These are phyloP conservation scores for Kalmanozyma brasiliensis DNA, from an alignment of 1,284 basidiomycete genomes.

Conservation along the genomic window DNA sequence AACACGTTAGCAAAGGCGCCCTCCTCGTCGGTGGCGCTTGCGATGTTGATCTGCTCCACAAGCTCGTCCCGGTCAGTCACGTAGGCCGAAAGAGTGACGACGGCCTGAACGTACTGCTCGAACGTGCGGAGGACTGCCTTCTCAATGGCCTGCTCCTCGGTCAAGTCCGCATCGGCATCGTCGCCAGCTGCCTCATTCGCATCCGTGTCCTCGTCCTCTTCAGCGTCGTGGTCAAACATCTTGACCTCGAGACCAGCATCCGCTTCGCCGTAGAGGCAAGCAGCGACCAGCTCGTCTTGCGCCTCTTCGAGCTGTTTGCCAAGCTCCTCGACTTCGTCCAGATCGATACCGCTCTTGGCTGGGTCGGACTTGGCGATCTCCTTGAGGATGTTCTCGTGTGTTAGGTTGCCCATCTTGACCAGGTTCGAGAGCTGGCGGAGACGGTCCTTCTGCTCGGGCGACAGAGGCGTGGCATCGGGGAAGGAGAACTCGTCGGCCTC, in stretches of 20 bases:
- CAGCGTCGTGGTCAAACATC: conserved; percentile 39
- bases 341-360: conserved; percentile 17
- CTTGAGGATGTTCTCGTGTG: conserved; percentile 46
- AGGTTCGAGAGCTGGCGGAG: conserved; percentile 41
- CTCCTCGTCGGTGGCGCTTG: conserved; percentile 32
- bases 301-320: conserved; percentile 49
- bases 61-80: conserved; percentile 40
- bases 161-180: conserved; percentile 32
- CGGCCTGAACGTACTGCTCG: conserved; percentile 43
- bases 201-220: conserved; percentile 10
- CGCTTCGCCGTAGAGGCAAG: conserved; percentile 49
- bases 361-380: conserved; percentile 29
- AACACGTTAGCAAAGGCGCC: conserved; percentile 39
- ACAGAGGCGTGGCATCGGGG: conserved; percentile 32
- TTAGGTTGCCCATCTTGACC: conserved; percentile 52
- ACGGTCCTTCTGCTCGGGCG: conserved; percentile 36
- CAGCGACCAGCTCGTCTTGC: conserved; percentile 56
- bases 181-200: conserved; percentile 11
- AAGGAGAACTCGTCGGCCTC: conserved; percentile 40
- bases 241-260: conserved; percentile 43
- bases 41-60: conserved; percentile 37
- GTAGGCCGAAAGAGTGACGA: conserved; percentile 40
- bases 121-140: conserved; percentile 46
- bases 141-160: conserved; percentile 45
- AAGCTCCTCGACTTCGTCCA: conserved; percentile 46